These are phyloP conservation scores for Sextonia rubra DNA, from an alignment of 164 flowering plant genomes.

Conservation along the genomic window DNA sequence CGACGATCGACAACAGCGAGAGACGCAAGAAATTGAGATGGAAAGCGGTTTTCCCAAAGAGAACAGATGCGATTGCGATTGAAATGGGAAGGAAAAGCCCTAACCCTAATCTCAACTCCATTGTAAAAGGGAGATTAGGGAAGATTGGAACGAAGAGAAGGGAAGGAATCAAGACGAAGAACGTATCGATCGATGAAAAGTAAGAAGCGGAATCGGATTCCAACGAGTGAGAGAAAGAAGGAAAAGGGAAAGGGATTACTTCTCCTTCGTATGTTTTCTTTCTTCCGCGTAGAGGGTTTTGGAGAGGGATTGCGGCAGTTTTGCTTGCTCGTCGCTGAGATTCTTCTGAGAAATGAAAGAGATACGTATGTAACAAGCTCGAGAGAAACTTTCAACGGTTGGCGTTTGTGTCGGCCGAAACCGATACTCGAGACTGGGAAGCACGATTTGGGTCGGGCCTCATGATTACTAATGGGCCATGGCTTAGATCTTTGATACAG, in stretches of 20 bases:
- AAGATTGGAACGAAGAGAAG: background rate
- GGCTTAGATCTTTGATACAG: too few species aligned
- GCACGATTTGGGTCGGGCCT: too few species aligned
- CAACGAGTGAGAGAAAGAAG: background rate
- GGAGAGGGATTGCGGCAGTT: background rate
- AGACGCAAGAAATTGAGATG: conserved; percentile 21
- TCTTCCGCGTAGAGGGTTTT: background rate
- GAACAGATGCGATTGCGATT: conserved; percentile 7
- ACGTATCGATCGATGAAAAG: background rate
- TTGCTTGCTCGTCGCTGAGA: background rate
- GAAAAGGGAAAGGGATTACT: background rate
- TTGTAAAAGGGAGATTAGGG: background rate
- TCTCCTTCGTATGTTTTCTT: background rate
- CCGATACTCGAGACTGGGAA: too few species aligned
- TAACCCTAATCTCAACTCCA: conserved; percentile 16
- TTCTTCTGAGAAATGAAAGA: too few species aligned
- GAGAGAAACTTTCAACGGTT: too few species aligned
- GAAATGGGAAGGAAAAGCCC: conserved; percentile 20
- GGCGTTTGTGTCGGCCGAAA: too few species aligned
- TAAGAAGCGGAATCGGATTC: conserved; percentile 2
- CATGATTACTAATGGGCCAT: too few species aligned
- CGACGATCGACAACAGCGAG: conserved; percentile 19
- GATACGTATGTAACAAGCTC: too few species aligned
- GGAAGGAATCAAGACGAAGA: background rate
- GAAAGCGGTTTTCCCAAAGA: conserved; percentile 4